Percentiles rank a stretch among this genome's conserved stretches.
These are phyloP conservation scores for Taphrina flavorubra DNA, from an alignment of 1,139 yeast genomes.

Conservation along the genomic window DNA sequence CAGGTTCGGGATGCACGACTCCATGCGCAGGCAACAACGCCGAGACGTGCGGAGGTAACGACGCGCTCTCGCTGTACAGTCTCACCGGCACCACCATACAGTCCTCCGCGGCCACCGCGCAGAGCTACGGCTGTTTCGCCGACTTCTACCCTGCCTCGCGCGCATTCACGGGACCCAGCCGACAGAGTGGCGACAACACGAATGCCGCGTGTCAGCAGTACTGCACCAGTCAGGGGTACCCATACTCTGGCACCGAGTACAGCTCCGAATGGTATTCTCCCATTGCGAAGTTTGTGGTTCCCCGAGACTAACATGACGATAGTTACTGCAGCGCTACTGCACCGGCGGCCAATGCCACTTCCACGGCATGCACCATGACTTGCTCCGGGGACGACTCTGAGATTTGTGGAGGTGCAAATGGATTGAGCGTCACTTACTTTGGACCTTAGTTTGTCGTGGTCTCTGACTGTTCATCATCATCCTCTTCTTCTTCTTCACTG, in stretches of 20 bases:
- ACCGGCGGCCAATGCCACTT: constrained; percentile 11
- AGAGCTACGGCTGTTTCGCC: constrained; percentile 22
- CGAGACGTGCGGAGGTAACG: constrained; percentile 31
- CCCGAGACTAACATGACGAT: background rate
- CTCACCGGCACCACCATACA: background rate
- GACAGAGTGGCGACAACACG: constrained; percentile 21
- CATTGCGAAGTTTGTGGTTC: background rate
- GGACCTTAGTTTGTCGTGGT: background rate
- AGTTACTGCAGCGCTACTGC: constrained; percentile 10
- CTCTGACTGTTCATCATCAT: too few relatives aligned
- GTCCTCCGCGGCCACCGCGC: constrained; percentile 1
- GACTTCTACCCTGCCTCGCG: constrained; percentile 33
- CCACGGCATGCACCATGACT: constrained; percentile 31
- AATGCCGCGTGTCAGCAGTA: constrained; percentile 17
- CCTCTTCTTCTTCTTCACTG: too few relatives aligned
- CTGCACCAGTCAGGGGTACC: constrained; percentile 26
- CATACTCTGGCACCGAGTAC: constrained; percentile 33
- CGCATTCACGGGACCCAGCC: constrained; percentile 23
- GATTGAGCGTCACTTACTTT: constrained; percentile 18
- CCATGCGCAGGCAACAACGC: constrained; percentile 25
- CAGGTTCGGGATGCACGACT: constrained; percentile 14
- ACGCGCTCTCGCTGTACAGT: constrained; percentile 29
- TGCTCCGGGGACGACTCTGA: constrained; percentile 22
- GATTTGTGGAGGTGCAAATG: constrained; percentile 36
- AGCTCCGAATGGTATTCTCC: constrained; percentile 15